Base-by-base conservation (phyloP, 441 rosid species). In the Macaranga tanarius region DNA sequence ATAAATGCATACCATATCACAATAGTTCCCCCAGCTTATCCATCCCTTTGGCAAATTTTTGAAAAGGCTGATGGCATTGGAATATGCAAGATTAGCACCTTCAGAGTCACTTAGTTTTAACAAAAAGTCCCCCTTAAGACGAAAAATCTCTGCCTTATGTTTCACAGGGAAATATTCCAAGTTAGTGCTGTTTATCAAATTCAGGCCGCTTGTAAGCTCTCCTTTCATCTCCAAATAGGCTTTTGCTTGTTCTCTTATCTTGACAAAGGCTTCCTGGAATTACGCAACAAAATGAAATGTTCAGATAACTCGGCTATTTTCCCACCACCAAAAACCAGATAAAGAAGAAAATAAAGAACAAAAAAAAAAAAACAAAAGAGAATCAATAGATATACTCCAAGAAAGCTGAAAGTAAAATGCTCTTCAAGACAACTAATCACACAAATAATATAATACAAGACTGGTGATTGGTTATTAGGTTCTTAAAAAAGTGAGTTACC, bases 21-120 rank as follows among this genome's bases (percentile, higher is more conserved):
- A 92, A 78, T 93, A 96, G 71, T 84, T 88, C 77, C 99, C 98
- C 99, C 99, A 96, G 86, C 98, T 93, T 84, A 96, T 93, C 99
- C 99, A 96, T 79, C 99, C 99, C 81, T 90, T 96, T 10, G 99
- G 97, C 77, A 90, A 84, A 84, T 88, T 89, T 76, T 93, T 96
- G 88, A 85, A 93, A 74, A 93, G 88, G 85, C 82, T 83, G 82
- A 93, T 88, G 20, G 97, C 97, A 84, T 85, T 87, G 72, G 98
- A 96, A 82, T 92, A 96, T 65, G 96, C 97, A 85, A 83, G 15
- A 76, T 93, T 93, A 65, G 98, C 98, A 79, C 70, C 78, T 80
- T 96, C 99, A 13, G 92, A 81, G 65, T 96, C 98, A 72, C 84
- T 84, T 70, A 92, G 62, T 83, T 93, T 93, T 68, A 87, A 81